Percentiles rank a stretch among this genome's conserved stretches.
Evolutionary conservation across 495 filamentous ascomycete genomes (phyloP).

Genomic region (Xylaria palmicola): DNA sequence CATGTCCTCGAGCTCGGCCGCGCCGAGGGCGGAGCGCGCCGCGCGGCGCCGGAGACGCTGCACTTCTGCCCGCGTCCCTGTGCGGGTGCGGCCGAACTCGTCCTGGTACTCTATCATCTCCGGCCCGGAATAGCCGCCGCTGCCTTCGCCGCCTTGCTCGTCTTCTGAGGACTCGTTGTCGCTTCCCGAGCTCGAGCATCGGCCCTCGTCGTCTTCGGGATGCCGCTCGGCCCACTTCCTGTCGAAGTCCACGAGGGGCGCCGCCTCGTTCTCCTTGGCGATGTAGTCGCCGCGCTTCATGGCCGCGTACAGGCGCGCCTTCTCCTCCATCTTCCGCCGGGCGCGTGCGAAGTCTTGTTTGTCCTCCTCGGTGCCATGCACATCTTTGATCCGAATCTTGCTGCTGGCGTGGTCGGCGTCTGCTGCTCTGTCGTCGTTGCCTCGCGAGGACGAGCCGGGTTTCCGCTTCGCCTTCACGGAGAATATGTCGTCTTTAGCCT

Average conservation of each 20-base stretch:
- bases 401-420: conserved; percentile 35
- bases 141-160: conserved; percentile 36
- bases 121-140: conserved; percentile 31
- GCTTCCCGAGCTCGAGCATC: conserved; percentile 41
- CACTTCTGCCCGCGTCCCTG: conserved; percentile 62
- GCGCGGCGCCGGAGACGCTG: conserved; percentile 52
- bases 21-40: conserved; percentile 42
- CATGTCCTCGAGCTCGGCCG: conserved; percentile 47
- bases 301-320: conserved; percentile 77
- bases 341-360: conserved; percentile 53
- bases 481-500: conserved; percentile 72
- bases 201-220: conserved; percentile 33
- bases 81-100: conserved; percentile 80
- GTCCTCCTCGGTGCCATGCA: conserved; percentile 45
- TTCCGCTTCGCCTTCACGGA: conserved; percentile 66
- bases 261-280: conserved; percentile 52
- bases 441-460: conserved; percentile 39
- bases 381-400: conserved; percentile 43
- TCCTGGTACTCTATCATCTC: conserved; percentile 80
- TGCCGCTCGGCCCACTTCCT: conserved; percentile 81
- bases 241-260: conserved; percentile 84
- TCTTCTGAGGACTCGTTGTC: conserved; percentile 36
- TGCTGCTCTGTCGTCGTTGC: conserved; percentile 34
- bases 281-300: conserved; percentile 75
- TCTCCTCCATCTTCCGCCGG: conserved; percentile 79